Evolutionary conservation across 2,329 filamentous ascomycete genomes (phyloP), one percentile per base, ranked within the genome.

Genomic region (Tolypocladium album): DNA sequence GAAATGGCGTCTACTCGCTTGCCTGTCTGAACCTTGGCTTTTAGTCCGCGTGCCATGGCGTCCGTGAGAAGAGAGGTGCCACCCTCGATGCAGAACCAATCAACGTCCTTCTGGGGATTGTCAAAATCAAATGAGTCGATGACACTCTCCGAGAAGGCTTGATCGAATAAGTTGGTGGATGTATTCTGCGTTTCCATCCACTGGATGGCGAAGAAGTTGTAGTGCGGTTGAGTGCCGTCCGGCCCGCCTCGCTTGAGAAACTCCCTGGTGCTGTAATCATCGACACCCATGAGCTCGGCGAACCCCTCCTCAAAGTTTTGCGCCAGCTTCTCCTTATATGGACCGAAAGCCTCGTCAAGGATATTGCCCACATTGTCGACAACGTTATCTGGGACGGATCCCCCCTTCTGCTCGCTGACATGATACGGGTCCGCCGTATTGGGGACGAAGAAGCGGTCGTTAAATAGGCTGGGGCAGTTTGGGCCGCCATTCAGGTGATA

Each of bases 1-100:
- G 47, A 50, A 7, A 50, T 50, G 0, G 47, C 31, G 27, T 50
- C 47, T 15, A 50, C 47, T 50, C 47, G 47, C 47, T 50, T 50
- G 31, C 47, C 47, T 20, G 24, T 50, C 15, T 50, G 47, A 3
- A 50, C 15, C 15, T 11, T 20, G 27, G 24, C 1, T 3, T 15
- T 31, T 24, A 50, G 47, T 4, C 47, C 27, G 15, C 47, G 24
- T 24, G 8, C 86, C 68, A 82, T 84, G 1, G 89, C 20, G 20
- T 57, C 56, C 9, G 56, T 34, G 39, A 47, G 39, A 15, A 57
- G 39, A 22, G 56, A 34, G 24, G 39, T 57, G 27, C 56, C 56
- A 27, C 56, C 56, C 39, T 47, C 56, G 40, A 57, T 57, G 17
- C 7, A 57, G 17, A 57, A 43, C 56, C 56, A 57, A 3, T 67